Base-by-base conservation (phyloP, 495 filamentous ascomycete species). In the Hypoxylon cercidicola region DNA sequence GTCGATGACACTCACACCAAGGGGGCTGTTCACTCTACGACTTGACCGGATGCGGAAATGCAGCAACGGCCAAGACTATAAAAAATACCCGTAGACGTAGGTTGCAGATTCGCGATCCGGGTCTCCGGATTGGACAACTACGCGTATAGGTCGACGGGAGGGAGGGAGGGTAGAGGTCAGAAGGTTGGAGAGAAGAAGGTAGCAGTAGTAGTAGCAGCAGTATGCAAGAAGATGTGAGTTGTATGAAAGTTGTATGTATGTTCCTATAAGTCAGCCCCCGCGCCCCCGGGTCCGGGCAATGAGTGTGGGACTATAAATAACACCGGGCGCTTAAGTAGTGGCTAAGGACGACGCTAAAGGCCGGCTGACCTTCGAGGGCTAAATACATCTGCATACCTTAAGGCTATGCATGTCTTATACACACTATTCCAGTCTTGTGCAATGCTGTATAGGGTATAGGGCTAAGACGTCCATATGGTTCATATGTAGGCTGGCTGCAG, bases 41-140 rank as follows among this genome's bases (percentile, higher is more conserved):
- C 30, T 18, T 41, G 34, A 21, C 64, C 64, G 35, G 37, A 68
- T 58, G 34, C 35, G 64, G 64, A 37, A 68, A 45, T 62, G 45
- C 19, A 53, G 59, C 37, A 34, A 47, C 18, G 10, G 34, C 52
- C 47, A 57, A 56, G 46, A 62, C 18, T 16, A 43, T 39, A 41
- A 32, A 10, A 32, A 32, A 32, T 43, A 20, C 47, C 47, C 43
- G 6, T 16, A 25, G 21, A 62, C 20, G 23, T 57, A 57, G 32
- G 64, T 57, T 53, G 57, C 46, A 55, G 18, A 55, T 28, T 35
- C 46, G 48, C 43, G 53, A 54, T 54, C 44, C 21, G 8, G 12
- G 55, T 49, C 19, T 47, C 48, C 43, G 35, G 20, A 39, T 50
- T 55, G 18, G 54, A 49, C 28, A 40, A 54, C 6, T 10, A 20